Percentiles rank a stretch among this genome's conserved stretches.
These are phyloP conservation scores for Pelagophyceae sp. DNA, from an alignment of 352 stramenopile species.

Conservation along the genomic window DNA sequence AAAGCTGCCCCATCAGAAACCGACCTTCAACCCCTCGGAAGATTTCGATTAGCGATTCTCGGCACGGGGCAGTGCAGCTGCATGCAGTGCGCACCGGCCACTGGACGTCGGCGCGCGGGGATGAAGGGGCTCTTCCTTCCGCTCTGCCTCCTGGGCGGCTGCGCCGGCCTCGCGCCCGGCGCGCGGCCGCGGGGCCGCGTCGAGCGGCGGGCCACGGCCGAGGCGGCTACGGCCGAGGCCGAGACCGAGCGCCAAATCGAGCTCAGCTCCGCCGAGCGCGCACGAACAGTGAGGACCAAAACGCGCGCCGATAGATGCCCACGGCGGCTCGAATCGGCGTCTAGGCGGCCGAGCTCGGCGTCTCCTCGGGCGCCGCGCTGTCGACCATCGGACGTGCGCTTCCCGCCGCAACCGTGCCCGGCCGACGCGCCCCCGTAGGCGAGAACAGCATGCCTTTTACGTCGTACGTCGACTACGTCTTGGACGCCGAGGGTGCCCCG, in stretches of 20 bases:
- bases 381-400: constrained; percentile 30
- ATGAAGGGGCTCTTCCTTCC: no score
- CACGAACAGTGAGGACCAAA: background rate
- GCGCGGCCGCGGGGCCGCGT: background rate
- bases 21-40: no score
- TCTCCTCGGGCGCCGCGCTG: constrained; percentile 30
- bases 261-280: background rate
- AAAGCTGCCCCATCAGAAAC: no score
- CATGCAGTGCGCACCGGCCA: no score
- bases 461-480: constrained; percentile 70
- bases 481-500: constrained; percentile 61
- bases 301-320: no score
- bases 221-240: background rate
- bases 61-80: no score
- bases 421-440: constrained; percentile 9
- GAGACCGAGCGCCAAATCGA: background rate
- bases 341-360: constrained; percentile 36
- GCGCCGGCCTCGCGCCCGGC: no score
- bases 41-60: no score
- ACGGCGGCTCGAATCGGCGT: background rate
- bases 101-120: no score
- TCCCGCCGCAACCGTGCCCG: background rate
- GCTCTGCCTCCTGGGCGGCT: no score
- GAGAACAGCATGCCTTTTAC: constrained; percentile 54
- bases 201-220: no score